Base-by-base conservation (phyloP, 1,284 basidiomycete species). In the Calocybe gambosa region DNA sequence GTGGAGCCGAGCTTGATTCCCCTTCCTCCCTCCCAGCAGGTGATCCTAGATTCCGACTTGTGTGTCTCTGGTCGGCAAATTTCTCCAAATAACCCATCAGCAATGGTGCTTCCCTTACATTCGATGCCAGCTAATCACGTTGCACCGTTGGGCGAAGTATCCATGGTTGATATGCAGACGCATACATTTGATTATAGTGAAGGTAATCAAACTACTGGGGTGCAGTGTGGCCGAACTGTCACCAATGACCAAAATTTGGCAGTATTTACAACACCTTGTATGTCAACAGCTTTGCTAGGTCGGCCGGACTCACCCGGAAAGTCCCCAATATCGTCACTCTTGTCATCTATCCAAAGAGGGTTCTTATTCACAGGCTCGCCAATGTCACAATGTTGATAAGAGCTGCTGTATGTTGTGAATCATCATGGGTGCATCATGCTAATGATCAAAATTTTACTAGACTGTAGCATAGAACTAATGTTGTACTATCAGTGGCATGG, bases 291-390 rank as follows among this genome's bases (percentile, higher is more conserved):
- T 21, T 28, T 51, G 18, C 21, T 39, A 29, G 29, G 18, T 9
- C 13, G 35, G 23, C 34, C 51, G n/a, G 50, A 54, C 10, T 40
- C 46, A 15, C 46, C 54, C 23, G 50, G 56, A 5, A 53, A 74
- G 52, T 86, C 84, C 21, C 84, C 85, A 1, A 87, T 87, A 43
- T 84, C 85, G 1, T 68, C 75, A 5, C 69, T 87, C 31, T 68
- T 88, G 31, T 71, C 73, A 26, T 82, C 80, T 2, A 88, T 87
- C 49, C 74, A 86, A 54, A 74, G 69, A 19, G 84, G 82, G 12
- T 88, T 87, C 61, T 60, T 82, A 23, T 75, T 77, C 54, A 80
- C 80, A n/a, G n/a, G n/a, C n/a, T n/a, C n/a, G n/a, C n/a, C n/a
- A n/a, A n/a, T n/a, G n/a, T n/a, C n/a, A n/a, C n/a, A n/a, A n/a